Evolutionary conservation across 2,329 filamentous ascomycete species (phyloP).

Genomic region (Clarireedia paspali): DNA sequence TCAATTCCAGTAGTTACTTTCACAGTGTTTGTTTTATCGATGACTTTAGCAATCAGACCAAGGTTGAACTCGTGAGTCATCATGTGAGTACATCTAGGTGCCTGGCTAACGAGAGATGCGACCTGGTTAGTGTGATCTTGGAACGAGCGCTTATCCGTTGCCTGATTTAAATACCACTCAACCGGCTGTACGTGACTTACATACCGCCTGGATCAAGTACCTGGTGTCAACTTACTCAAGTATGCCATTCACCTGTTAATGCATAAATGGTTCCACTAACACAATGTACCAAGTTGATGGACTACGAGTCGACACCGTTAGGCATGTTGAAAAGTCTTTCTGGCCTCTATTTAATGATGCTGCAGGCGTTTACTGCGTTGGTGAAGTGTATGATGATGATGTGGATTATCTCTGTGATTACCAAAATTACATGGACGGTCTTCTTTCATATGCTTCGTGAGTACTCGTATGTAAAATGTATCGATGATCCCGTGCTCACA

Average conservation of each 20-base stretch:
- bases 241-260: background rate
- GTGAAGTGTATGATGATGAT: conserved; percentile 51
- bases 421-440: conserved; percentile 44
- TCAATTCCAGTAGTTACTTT: conserved; percentile 31
- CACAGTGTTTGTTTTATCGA: conserved; percentile 29
- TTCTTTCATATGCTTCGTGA: conserved; percentile 33
- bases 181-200: conserved; percentile 16
- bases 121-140: conserved; percentile 19
- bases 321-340: conserved; percentile 42
- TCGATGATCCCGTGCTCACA: background rate
- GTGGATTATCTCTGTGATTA: conserved; percentile 47
- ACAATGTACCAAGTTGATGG: conserved; percentile 34
- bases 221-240: conserved; percentile 27
- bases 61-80: conserved; percentile 9
- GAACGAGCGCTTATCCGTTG: conserved; percentile 23
- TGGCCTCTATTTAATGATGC: conserved; percentile 44
- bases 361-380: conserved; percentile 51
- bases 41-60: conserved; percentile 32
- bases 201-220: conserved; percentile 20
- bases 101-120: background rate
- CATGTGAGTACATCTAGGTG: background rate
- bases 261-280: background rate
- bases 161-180: conserved; percentile 27
- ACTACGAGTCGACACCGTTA: conserved; percentile 41
- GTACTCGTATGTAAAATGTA: background rate